Percentiles rank a stretch among this genome's conserved stretches.
Evolutionary conservation across 331 rosid species (phyloP).

Genomic region (Saraca asoca): DNA sequence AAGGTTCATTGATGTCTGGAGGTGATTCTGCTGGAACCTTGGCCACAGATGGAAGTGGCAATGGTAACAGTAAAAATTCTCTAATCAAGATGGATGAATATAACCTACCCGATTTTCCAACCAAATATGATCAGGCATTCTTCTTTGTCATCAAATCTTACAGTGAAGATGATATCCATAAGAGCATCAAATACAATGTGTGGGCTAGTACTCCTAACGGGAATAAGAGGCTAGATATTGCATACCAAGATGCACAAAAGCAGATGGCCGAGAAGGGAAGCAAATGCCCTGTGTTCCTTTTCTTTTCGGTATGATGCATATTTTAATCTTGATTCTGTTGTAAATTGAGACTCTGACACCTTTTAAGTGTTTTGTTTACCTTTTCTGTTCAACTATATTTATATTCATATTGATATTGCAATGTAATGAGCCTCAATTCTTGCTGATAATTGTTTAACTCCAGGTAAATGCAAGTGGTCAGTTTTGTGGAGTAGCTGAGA

Average conservation of each 20-base stretch:
- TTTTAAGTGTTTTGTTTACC: background rate
- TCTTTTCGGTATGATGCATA: constrained; percentile 68
- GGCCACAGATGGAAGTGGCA: constrained; percentile 41
- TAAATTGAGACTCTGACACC: background rate
- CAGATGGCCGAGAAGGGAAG: constrained; percentile 51
- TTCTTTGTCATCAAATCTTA: constrained; percentile 85
- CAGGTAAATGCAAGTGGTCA: constrained; percentile 95
- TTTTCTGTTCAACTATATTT: background rate
- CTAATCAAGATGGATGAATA: constrained; percentile 54
- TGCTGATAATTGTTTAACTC: constrained; percentile 25
- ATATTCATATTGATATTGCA: background rate
- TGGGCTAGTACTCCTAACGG: constrained; percentile 96
- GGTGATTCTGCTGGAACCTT: constrained; percentile 38
- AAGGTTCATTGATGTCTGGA: constrained; percentile 36
- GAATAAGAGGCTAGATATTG: constrained; percentile 65
- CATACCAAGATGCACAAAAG: constrained; percentile 64
- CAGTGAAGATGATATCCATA: constrained; percentile 86
- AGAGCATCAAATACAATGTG: constrained; percentile 80
- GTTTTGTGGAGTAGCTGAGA: constrained; percentile 92
- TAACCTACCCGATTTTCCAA: constrained; percentile 69
- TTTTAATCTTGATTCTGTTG: constrained; percentile 9
- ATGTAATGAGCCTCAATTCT: background rate
- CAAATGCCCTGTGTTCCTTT: constrained; percentile 73
- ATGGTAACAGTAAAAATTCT: constrained; percentile 32
- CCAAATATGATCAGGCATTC: constrained; percentile 65